Base-by-base conservation (phyloP, 176 grass and related monocot genomes). In the Carex parvula region DNA sequence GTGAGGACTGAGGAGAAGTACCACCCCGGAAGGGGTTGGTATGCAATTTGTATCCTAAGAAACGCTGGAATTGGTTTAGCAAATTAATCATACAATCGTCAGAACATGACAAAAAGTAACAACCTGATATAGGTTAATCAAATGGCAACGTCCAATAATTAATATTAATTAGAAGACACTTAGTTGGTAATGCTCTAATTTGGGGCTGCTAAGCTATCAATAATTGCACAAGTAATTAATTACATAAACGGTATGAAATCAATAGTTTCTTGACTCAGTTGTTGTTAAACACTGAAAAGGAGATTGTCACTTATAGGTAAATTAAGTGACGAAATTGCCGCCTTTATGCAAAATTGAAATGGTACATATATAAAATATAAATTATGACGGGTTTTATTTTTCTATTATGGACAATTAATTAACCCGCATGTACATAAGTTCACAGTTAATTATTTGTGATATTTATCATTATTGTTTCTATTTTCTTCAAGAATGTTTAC, bases 11-110 rank as follows among this genome's bases (percentile, higher is more conserved):
- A 29, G 29, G 29, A 29, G 35, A 37, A 37, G 37, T 5, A 0
- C 37, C 42, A n/a, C 37, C 42, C 13, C 71, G 46, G 44, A 75
- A 75, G n/a, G 12, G 71, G 3, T 54, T 24, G 71, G 48, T 29
- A 26, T 76, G 71, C 22, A 29, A 55, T 55, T 37, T 39, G 16
- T 17, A 70, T 70, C 17, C 33, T 18, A 78, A 62, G 24, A 78
- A 78, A 56, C 15, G 22, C 26, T 57, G 21, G 4, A 32, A 78
- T 29, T 29, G 29, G 29, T 29, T 29, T 29, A 77, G 10, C 2
- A 62, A 83, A 83, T 26, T 67, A 53, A 65, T 67, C 14, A 50
- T 17, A 46, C 4, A 82, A 82, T n/a, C n/a, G 80, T 48, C 79
- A 46, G 55, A 64, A 64, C 35, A 67, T 64, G 39, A 82, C 60